Evolutionary conservation across 148 eudicot genomes (phyloP), one percentile per base, ranked within the genome.

Genomic region (Mesembryanthemum crystallinum): DNA sequence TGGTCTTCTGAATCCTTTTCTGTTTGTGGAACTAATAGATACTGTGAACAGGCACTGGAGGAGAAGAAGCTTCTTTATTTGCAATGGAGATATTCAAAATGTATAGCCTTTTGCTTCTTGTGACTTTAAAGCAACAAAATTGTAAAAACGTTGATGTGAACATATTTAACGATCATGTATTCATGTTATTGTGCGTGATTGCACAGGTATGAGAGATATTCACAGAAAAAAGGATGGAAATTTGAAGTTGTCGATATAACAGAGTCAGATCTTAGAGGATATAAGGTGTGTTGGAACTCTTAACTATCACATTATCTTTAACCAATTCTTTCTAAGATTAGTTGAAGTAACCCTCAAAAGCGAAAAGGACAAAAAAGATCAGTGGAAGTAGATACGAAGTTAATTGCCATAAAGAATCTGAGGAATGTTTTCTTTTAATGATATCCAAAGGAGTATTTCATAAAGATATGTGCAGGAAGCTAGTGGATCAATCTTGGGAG

Each of bases 11-110:
- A 57, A 27, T 68, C 25, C 14, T n/a, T 39, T 21, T n/a, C 7
- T 62, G 42, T 15, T 42, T 5, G 35, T 64, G 49, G 27, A 62
- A 55, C 39, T 67, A 11, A 61, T 74, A 43, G 42, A 52, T 42
- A 23, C 63, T 71, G 70, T 83, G 74, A 78, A 71, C 77, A 94
- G 97, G 98, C 67, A 89, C 91, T 67, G 98, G 98, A 67, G 98
- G 98, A 64, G 97, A 94, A 76, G 98, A 94, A 78, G 98, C 97
- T 80, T 94, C 98, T 76, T 80, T 94, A 82, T 94, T 94, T 84
- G 98, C 98, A 7, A 89, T 90, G 97, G 92, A 91, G 74, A 82
- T 94, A 69, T 94, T 94, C 80, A 89, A 89, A 83, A 94, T 94
- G 98, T 94, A 67, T 72, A 87, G 81, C 45, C 45, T 32, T 32